A percentile compares a stretch with the other conserved stretches of the same genome.
phyloP scores from a whole-genome alignment of 2,329 filamentous ascomycete species.

The Curvularia spicifera region DNA sequence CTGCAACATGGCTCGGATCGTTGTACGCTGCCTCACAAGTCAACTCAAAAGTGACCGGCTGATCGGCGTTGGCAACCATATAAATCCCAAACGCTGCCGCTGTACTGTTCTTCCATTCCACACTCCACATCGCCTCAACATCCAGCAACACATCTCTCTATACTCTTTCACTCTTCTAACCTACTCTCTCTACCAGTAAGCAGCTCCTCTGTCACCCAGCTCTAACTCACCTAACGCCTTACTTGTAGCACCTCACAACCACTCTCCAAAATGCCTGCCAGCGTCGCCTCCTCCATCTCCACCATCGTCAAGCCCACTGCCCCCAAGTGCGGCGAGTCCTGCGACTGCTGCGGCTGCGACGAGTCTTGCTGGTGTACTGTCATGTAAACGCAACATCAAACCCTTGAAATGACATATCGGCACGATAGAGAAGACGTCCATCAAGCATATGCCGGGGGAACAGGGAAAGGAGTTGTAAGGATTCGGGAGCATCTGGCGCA shows the following conservation, averaged over 20 bases:
- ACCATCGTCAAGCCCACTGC: conserved; percentile 49
- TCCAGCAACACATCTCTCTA: not conserved
- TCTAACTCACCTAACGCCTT: not conserved
- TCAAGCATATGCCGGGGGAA: not conserved
- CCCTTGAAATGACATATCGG: not conserved
- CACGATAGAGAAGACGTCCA: not conserved
- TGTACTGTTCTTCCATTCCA: not conserved
- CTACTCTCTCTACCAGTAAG: conserved; percentile 1
- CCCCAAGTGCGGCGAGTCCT: conserved; percentile 44
- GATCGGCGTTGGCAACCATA: conserved; percentile 2
- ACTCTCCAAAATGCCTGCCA: conserved; percentile 41
- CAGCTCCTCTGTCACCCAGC: not conserved
- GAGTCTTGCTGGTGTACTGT: conserved; percentile 39
- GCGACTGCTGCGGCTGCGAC: conserved; percentile 50
- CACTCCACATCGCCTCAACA: not conserved
- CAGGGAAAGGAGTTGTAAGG: not conserved
- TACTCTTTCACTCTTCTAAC: not conserved
- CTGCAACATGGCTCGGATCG: not conserved
- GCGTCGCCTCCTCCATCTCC: conserved; percentile 42
- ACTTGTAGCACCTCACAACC: not conserved
- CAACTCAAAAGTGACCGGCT: not conserved
- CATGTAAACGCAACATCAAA: conserved; percentile 9
- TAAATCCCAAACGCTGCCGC: conserved; percentile 12
- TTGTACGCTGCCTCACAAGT: not conserved
- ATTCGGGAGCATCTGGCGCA: not conserved